phyloP scores from a whole-genome alignment of 2,329 filamentous ascomycete genomes.

The Clonostachys byssicola region DNA sequence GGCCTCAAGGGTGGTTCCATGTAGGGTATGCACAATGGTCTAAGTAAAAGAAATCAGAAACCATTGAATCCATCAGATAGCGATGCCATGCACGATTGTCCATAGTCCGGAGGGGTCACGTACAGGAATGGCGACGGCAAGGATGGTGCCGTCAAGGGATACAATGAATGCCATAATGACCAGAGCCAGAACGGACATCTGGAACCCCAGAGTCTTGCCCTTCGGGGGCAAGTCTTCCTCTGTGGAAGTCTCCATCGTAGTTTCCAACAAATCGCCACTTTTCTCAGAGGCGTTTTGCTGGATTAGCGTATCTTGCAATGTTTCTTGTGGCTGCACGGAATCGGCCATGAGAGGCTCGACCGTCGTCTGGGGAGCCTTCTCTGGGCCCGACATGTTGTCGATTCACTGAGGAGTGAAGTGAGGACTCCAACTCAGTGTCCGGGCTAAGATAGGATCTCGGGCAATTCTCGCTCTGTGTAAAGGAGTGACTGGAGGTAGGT shows the following conservation, averaged over 20 bases:
- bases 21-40: slow-evolving; percentile 41
- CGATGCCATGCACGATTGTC: neutral
- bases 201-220: neutral
- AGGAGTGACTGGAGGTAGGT: too few relatives aligned
- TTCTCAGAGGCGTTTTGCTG: too few relatives aligned
- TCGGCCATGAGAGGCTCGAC: neutral
- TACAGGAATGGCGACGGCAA: slow-evolving; percentile 13
- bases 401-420: too few relatives aligned
- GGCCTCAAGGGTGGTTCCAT: slow-evolving; percentile 53
- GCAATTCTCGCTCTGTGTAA: too few relatives aligned
- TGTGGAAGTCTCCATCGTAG: neutral
- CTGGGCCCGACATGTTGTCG: neutral
- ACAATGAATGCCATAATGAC: slow-evolving; percentile 4
- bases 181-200: neutral
- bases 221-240: neutral
- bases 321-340: too few relatives aligned
- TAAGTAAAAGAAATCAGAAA: slow-evolving; percentile 1
- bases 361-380: neutral
- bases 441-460: too few relatives aligned
- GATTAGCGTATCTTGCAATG: too few relatives aligned
- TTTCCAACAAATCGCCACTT: too few relatives aligned
- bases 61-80: neutral
- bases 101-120: neutral
- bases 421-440: too few relatives aligned
- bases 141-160: slow-evolving; percentile 9